Conservation (phyloP, 805 yeast genomes). For the Pichia exigua region DNA sequence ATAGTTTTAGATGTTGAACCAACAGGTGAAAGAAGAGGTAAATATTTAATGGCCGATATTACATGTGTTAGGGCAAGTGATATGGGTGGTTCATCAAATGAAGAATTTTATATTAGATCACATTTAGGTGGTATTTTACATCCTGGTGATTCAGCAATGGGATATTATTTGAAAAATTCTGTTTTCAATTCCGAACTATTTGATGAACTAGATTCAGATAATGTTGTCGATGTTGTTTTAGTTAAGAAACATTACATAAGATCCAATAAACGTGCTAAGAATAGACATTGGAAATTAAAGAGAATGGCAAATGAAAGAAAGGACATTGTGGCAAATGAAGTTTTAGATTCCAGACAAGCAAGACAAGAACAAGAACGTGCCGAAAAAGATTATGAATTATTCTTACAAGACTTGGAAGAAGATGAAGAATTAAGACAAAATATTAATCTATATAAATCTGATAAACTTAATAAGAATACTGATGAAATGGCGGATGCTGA, state of each 20-base stretch:
- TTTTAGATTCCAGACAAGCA: slow-evolving; percentile 52
- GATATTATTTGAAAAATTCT: slow-evolving; percentile 77
- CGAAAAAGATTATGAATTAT: slow-evolving; percentile 88
- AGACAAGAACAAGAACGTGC: slow-evolving; percentile 87
- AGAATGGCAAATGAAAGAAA: slow-evolving; percentile 96
- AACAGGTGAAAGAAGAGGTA: slow-evolving; percentile 71
- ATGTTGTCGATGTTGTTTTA: slow-evolving; percentile 75
- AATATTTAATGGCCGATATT: slow-evolving; percentile 77
- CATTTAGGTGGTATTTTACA: slow-evolving; percentile 92
- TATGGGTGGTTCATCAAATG: slow-evolving; percentile 71
- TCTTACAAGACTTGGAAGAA: slow-evolving; percentile 96
- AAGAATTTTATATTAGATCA: slow-evolving; percentile 74
- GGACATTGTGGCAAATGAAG: slow-evolving; percentile 59
- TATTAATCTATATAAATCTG: slow-evolving; percentile 78
- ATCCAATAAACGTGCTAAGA: slow-evolving; percentile 64
- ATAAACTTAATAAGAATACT: slow-evolving; percentile 19
- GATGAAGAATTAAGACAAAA: slow-evolving; percentile 90
- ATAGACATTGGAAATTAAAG: slow-evolving; percentile 85
- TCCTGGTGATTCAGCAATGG: slow-evolving; percentile 94
- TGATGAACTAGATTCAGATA: slow-evolving; percentile 57
- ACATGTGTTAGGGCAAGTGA: slow-evolving; percentile 87
- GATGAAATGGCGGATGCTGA: slow-evolving; percentile 30
- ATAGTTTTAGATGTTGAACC: slow-evolving; percentile 92
- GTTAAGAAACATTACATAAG: slow-evolving; percentile 86
- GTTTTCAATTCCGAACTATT: slow-evolving; percentile 84